phyloP scores from a whole-genome alignment of 2,329 filamentous ascomycete species.

The Calonectria pseudoturangicola region DNA sequence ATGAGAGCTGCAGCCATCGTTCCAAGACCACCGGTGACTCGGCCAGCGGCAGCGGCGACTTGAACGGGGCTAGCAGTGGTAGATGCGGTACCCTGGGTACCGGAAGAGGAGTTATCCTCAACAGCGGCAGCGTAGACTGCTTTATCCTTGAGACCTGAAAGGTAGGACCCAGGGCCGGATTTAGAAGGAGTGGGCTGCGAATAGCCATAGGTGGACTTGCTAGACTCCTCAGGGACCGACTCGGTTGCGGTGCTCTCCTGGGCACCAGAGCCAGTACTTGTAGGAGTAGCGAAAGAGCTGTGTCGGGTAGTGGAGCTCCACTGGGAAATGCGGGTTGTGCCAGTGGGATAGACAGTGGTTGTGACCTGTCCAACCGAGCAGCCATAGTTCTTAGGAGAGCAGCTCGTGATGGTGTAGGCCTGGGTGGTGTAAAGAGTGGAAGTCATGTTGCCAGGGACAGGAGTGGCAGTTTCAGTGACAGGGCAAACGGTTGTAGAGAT shows the following conservation, averaged over 20 bases:
- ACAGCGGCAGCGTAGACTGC: slow-evolving; percentile 29
- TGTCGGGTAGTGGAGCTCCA: slow-evolving; percentile 19
- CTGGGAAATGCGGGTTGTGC: slow-evolving; percentile 58
- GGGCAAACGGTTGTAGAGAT: slow-evolving; percentile 34
- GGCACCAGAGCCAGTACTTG: not conserved
- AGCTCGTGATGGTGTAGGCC: slow-evolving; percentile 56
- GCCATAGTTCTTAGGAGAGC: slow-evolving; percentile 52
- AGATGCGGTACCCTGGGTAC: not conserved
- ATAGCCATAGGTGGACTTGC: not conserved
- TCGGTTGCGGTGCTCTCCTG: slow-evolving; percentile 11
- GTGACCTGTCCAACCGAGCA: slow-evolving; percentile 55
- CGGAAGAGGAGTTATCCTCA: slow-evolving; percentile 11
- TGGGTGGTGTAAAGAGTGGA: slow-evolving; percentile 53
- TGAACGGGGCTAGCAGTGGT: slow-evolving; percentile 38
- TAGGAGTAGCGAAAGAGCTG: not conserved
- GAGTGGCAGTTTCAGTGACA: slow-evolving; percentile 32
- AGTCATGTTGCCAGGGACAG: slow-evolving; percentile 15
- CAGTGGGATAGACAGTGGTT: slow-evolving; percentile 51
- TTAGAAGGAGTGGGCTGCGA: slow-evolving; percentile 33
- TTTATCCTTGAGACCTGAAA: slow-evolving; percentile 14
- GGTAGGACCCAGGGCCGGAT: slow-evolving; percentile 6
- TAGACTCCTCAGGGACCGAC: not conserved
- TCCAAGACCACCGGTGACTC: slow-evolving; percentile 29
- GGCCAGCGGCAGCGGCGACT: slow-evolving; percentile 53
- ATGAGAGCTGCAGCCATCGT: slow-evolving; percentile 23